Base-by-base conservation (phyloP, 2,329 filamentous ascomycete genomes). In the Cercospora brassicicola region DNA sequence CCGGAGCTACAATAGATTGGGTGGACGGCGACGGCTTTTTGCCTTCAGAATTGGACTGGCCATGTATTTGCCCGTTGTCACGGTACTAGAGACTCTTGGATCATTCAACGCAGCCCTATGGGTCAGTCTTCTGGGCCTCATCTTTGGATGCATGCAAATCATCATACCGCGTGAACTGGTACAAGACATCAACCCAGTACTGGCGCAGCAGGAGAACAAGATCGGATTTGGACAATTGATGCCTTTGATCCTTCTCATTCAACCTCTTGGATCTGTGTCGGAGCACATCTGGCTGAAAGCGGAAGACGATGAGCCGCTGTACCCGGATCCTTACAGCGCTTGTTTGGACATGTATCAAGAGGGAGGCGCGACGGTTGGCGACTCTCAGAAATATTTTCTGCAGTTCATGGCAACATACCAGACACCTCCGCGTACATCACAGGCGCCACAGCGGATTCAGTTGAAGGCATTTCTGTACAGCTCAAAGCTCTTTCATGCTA, bases 71-170 rank as follows among this genome's bases (percentile, higher is more conserved):
- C 61, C 69, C 0, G 39, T 70, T 9, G 57, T 68, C 3, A 70
- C 67, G 5, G 20, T 70, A 1, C 51, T 73, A 30, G 73, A 75
- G 36, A 66, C 69, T 7, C 39, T 71, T 10, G 69, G 64, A n/a
- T 75, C 73, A 1, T 75, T 75, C 59, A 68, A 70, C 4, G 72
- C 73, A 10, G 68, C 73, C 0, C 64, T 75, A 1, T 73, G 71
- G 71, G 55, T 75, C 2, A 71, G 68, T 1, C 51, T 69, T 2
- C 56, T 74, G 28, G 73, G 74, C 2, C 65, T 75, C 18, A 69
- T 73, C 10, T 75, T 71, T 30, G 74, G 74, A 1, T 71, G 69
- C 13, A 67, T 75, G 45, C 73, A 75, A 30, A 70, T 75, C 10
- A 18, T 74, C 5, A 67, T 74, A 4, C 73, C 74, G 4, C 64